Evolutionary conservation across 805 yeast genomes (phyloP).

Genomic region (Saturnispora sekii): DNA sequence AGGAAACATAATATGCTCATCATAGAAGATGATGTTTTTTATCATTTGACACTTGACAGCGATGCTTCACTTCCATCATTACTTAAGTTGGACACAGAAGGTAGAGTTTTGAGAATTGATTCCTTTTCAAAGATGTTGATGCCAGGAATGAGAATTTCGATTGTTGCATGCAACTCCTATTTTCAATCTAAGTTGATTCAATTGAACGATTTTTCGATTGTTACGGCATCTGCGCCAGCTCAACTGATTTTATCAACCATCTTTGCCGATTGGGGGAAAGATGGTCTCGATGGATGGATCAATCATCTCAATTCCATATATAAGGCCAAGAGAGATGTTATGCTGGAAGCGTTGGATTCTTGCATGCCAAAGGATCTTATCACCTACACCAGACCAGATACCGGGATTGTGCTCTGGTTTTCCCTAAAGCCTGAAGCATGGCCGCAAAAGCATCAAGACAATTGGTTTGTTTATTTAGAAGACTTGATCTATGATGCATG

Average conservation of each 20-base stretch:
- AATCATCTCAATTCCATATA: slow-evolving; percentile 51
- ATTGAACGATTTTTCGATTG: slow-evolving; percentile 62
- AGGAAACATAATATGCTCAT: slow-evolving; percentile 60
- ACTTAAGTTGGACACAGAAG: slow-evolving; percentile 62
- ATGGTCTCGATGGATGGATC: slow-evolving; percentile 69
- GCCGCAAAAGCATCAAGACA: slow-evolving; percentile 27
- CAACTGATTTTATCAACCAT: slow-evolving; percentile 51
- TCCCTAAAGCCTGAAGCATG: slow-evolving; percentile 33
- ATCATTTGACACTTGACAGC: slow-evolving; percentile 48
- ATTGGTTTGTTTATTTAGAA: slow-evolving; percentile 27
- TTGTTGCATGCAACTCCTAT: slow-evolving; percentile 55
- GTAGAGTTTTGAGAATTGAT: slow-evolving; percentile 72
- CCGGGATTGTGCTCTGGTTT: slow-evolving; percentile 38
- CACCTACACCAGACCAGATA: slow-evolving; percentile 32
- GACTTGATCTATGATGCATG: slow-evolving; percentile 19
- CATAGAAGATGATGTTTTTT: slow-evolving; percentile 83
- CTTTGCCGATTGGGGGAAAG: slow-evolving; percentile 46
- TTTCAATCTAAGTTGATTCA: slow-evolving; percentile 45
- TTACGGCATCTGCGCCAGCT: slow-evolving; percentile 67
- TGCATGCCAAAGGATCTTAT: slow-evolving; percentile 37
- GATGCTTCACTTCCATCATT: slow-evolving; percentile 46
- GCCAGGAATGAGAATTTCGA: slow-evolving; percentile 72
- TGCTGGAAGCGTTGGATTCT: slow-evolving; percentile 41
- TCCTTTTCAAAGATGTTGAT: slow-evolving; percentile 72
- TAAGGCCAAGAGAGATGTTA: slow-evolving; percentile 49